Conservation (phyloP, 805 yeast species). For the Pichia phayaonensis region DNA sequence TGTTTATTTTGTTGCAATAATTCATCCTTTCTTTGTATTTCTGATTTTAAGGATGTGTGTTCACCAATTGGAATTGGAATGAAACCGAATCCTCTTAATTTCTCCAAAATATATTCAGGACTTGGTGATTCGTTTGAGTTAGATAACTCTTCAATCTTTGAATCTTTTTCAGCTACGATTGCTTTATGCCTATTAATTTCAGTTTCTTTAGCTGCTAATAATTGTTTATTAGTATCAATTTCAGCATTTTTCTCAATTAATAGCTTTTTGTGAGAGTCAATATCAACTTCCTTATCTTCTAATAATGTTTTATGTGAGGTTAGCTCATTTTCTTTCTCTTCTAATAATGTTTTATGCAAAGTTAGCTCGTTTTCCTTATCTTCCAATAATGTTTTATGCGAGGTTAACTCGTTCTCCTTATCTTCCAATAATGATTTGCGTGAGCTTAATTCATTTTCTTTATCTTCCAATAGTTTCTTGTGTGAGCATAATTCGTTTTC, state of each 20-base stretch:
- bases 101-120: constrained; percentile 19
- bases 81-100: constrained; percentile 12
- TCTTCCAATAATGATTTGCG: background rate
- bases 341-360: background rate
- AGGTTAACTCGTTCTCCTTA: background rate
- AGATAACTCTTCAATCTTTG: background rate
- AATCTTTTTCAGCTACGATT: background rate
- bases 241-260: background rate
- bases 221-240: background rate
- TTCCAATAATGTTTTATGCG: background rate
- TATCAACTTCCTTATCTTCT: background rate
- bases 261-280: background rate
- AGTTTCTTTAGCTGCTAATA: background rate
- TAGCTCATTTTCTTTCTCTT: background rate
- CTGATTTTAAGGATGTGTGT: constrained; percentile 8
- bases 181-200: background rate
- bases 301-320: background rate
- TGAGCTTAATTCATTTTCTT: background rate
- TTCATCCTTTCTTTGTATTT: constrained; percentile 5
- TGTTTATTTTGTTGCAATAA: background rate
- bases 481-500: background rate
- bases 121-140: constrained; percentile 17
- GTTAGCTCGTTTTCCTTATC: background rate
- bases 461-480: background rate
- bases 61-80: constrained; percentile 16